Base-by-base conservation (phyloP, 2,329 filamentous ascomycete genomes). In the Hortaea sp. region DNA sequence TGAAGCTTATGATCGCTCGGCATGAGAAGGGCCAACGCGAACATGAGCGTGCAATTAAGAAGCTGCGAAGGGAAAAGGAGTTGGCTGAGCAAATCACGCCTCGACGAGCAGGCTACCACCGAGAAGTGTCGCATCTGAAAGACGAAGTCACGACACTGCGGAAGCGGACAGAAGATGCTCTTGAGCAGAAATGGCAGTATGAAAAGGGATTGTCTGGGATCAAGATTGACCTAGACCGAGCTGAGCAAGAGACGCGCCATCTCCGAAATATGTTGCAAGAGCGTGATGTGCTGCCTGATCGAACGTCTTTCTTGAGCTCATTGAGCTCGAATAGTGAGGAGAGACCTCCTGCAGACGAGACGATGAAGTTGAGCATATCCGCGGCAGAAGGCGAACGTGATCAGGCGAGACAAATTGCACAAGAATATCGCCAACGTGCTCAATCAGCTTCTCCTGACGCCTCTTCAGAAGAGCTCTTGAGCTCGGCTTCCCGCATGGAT, bases 211-310 rank as follows among this genome's bases (percentile, higher is more conserved):
- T 97, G 1, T 77, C 80, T 44, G 88, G 89, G 46, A 70, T 97
- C 47, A 94, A 95, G 70, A 95, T 95, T 85, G 90, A 97, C 61
- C 78, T 98, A 38, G 92, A 97, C 66, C 85, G 89, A 51, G 89
- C 92, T 28, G 88, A 95, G 65, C 85, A 92, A 63, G 92, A 98
- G 68, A 94, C 94, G 29, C 73, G 79, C 37, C 85, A 85, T n/a
- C 75, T 98, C 37, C 81, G 87, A 39, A 77, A 73, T 30, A 72
- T 97, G 28, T 75, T 97, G 13, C 73, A 82, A 50, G 87, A 94
- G 63, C 85, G 89, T 55, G 88, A 95, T 59, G 88, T 89, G 46
- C 72, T 82, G 37, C 80, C 85, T 27, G 76, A 11, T 67, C 76
- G 47, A 72, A 69, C 43, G 73, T 72, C 46, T 58, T 60, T 54